phyloP scores from a whole-genome alignment of 164 flowering plant species.

The Litsea cubeba region DNA sequence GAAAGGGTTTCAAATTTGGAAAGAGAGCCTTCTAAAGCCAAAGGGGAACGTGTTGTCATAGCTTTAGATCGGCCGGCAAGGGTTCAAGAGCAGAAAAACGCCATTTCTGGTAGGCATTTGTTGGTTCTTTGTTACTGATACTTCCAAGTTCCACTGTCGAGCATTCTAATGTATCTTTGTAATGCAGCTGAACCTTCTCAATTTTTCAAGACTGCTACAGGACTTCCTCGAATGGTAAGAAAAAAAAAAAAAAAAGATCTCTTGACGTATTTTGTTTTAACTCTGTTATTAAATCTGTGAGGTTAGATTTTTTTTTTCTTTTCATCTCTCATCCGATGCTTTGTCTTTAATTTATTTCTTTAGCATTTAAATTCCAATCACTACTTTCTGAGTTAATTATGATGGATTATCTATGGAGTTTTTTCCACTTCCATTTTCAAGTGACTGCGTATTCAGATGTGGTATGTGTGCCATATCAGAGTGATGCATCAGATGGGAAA shows the following conservation, averaged over 20 bases:
- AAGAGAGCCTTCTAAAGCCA: conserved; percentile 25
- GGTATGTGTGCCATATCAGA: too few relatives aligned
- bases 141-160: not conserved
- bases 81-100: not conserved
- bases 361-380: not conserved
- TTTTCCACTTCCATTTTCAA: too few relatives aligned
- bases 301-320: not conserved
- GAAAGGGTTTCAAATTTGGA: conserved; percentile 24
- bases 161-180: not conserved
- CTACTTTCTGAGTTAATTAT: too few relatives aligned
- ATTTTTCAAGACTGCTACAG: conserved; percentile 54
- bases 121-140: conserved; percentile 1
- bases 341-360: not conserved
- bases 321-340: too few relatives aligned
- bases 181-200: conserved; percentile 50
- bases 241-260: not conserved
- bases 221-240: conserved; percentile 65
- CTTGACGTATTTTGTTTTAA: not conserved
- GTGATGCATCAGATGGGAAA: too few relatives aligned
- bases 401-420: too few relatives aligned
- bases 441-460: too few relatives aligned
- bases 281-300: conserved; percentile 1
- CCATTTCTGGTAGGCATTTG: conserved; percentile 6
- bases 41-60: conserved; percentile 8
- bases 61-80: not conserved